Evolutionary conservation across 768 basidiomycete genomes (phyloP).

Genomic region (Leccinum imitatum): DNA sequence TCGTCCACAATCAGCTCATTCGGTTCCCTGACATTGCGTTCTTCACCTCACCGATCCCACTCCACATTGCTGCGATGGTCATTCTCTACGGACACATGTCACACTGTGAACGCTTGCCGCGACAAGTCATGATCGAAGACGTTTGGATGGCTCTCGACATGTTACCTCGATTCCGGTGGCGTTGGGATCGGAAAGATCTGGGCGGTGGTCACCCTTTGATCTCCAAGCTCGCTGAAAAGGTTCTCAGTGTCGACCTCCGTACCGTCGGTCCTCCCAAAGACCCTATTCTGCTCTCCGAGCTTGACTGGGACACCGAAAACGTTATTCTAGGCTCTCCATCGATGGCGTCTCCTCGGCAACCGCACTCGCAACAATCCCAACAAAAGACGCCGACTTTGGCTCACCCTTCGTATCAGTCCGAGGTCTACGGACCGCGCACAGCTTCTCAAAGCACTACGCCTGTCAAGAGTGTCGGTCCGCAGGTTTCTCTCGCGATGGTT

Average conservation of each 20-base stretch:
- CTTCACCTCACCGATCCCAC: conserved; percentile 85
- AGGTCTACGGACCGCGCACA: conserved; percentile 33
- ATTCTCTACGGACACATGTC: conserved; percentile 88
- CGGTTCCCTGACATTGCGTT: conserved; percentile 84
- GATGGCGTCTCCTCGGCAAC: conserved; percentile 25
- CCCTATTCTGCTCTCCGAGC: conserved; percentile 43
- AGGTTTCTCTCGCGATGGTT: conserved; percentile 23
- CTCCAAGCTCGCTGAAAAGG: conserved; percentile 75
- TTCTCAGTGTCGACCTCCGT: conserved; percentile 72
- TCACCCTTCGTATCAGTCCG: conserved; percentile 35
- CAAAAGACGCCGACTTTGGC: conserved; percentile 38
- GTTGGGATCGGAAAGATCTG: conserved; percentile 84
- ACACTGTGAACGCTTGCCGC: conserved; percentile 63
- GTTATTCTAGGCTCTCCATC: conserved; percentile 29
- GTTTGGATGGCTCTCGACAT: conserved; percentile 86
- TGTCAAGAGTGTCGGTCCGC: conserved; percentile 22
- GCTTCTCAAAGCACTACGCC: conserved; percentile 31
- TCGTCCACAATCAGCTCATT: conserved; percentile 81
- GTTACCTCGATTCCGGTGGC: conserved; percentile 87
- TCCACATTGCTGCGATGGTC: conserved; percentile 90
- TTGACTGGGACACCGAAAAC: conserved; percentile 47
- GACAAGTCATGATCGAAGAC: conserved; percentile 71
- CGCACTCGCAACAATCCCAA: conserved; percentile 32
- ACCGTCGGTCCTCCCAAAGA: conserved; percentile 43
- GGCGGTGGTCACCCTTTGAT: conserved; percentile 84